Base-by-base conservation (phyloP, 78 protist genomes). In the Trichosphaerium sp. region DNA sequence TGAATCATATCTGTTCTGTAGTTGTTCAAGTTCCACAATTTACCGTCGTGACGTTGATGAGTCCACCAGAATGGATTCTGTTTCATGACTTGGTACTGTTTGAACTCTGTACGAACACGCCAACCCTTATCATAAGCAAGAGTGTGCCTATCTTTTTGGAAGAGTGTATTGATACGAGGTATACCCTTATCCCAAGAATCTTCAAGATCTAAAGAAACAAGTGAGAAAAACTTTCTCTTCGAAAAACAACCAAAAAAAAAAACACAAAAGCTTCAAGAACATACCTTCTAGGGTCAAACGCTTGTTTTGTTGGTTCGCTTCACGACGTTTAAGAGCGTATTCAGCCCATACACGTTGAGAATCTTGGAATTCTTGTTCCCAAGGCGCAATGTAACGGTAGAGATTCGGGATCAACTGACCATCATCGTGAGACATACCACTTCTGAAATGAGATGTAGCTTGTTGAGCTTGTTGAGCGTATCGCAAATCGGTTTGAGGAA, bases 1-100 rank as follows among this genome's bases (percentile, higher is more conserved):
- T 93, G 97, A 78, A 98, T 94, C 85, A 98, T 91, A 83, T 97
- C 99, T 0, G 99, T 93, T 34, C 99, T 81, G 90, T 97, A 98
- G 81, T 96, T 94, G 90, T 93, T 89, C 12, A 98, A 85, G 80
- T 92, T 89, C 99, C 98, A 95, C 43, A 97, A 89, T 70, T 95
- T 94, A 54, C 99, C 99, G 71, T 98, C 99, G 88, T 98, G 99
- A 21, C 91, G 62, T 80, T 83, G 92, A 70, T 94, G 89, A 4
- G 99, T 96, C 99, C 99, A 97, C 98, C 98, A 94, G 76, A 94
- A 94, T 25, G 97, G 95, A 84, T 95, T 94, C 41, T 61, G 49
- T 43, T 71, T 56, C 59, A 91, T 40, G 35, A 93, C 58, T 74
- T 96, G 97, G 83, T 81, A 97, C 83, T 91, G 72, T 82, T 94